phyloP scores from a whole-genome alignment of 305 asterid species.

The Fraxinus floribunda region DNA sequence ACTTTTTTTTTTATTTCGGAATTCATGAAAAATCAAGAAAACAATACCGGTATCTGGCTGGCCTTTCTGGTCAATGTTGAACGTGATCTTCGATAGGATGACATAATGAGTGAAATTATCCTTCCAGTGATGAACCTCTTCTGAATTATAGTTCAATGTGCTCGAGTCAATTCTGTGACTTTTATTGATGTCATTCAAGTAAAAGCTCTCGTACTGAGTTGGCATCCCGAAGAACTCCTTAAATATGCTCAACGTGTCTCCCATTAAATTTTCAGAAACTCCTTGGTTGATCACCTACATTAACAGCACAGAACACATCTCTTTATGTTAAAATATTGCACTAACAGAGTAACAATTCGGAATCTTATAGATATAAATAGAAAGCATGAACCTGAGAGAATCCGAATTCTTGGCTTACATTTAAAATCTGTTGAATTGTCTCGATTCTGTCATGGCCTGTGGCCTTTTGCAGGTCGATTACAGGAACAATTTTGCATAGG shows the following conservation, averaged over 20 bases:
- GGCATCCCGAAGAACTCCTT: conserved; percentile 49
- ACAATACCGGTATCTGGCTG: conserved; percentile 49
- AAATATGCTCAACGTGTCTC: conserved; percentile 41
- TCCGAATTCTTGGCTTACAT: conserved; percentile 51
- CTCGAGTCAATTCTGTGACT: conserved; percentile 57
- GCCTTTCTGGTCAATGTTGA: conserved; percentile 57
- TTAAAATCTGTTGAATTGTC: conserved; percentile 32
- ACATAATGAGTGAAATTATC: conserved; percentile 65
- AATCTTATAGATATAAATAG: not conserved
- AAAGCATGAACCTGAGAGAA: conserved; percentile 43
- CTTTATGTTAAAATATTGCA: no score
- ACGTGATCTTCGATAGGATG: conserved; percentile 52
- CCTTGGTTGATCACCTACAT: conserved; percentile 62
- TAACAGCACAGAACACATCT: no score
- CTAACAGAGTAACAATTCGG: not conserved
- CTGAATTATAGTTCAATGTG: conserved; percentile 46
- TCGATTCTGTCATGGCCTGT: conserved; percentile 23
- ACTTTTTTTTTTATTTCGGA: not conserved
- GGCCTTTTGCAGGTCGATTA: conserved; percentile 34
- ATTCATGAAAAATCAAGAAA: not conserved
- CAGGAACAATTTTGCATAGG: conserved; percentile 34
- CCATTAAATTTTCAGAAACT: conserved; percentile 39
- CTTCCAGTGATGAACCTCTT: conserved; percentile 63
- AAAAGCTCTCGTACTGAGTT: conserved; percentile 43
- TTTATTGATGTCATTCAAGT: conserved; percentile 29